These are phyloP conservation scores for Hysterangium stoloniferum DNA, from an alignment of 768 basidiomycete species.

Conservation along the genomic window DNA sequence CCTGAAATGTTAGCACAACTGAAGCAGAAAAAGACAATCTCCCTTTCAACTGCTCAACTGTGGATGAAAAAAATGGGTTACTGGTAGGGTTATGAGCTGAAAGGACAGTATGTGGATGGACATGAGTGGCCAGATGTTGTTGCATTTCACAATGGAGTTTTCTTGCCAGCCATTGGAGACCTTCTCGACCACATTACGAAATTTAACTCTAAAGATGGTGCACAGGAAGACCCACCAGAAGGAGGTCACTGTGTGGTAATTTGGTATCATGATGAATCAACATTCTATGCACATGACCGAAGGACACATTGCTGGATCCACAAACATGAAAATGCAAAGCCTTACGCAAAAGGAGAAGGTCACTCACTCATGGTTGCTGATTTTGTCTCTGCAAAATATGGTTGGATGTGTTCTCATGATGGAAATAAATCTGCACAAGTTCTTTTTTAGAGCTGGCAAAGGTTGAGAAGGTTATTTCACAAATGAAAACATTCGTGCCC, in stretches of 20 bases:
- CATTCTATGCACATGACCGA: conserved; percentile 33
- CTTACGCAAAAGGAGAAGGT: conserved; percentile 31
- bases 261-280: conserved; percentile 30
- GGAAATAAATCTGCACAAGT: conserved; percentile 16
- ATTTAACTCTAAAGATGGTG: neutral
- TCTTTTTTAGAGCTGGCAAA: conserved; percentile 20
- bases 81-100: conserved; percentile 21
- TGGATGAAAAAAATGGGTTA: conserved; percentile 34
- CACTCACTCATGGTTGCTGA: conserved; percentile 32
- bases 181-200: neutral
- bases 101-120: conserved; percentile 31
- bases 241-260: neutral
- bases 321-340: conserved; percentile 22
- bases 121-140: conserved; percentile 33
- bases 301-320: conserved; percentile 24
- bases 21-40: conserved; percentile 16
- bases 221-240: neutral
- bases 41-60: conserved; percentile 24
- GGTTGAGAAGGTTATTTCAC: conserved; percentile 24
- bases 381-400: conserved; percentile 28
- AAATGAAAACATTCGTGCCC: conserved; percentile 19
- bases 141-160: conserved; percentile 16
- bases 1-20: conserved; percentile 5
- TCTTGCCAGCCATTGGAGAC: conserved; percentile 13
- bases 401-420: conserved; percentile 22